Evolutionary conservation across 2,329 filamentous ascomycete genomes (phyloP).

Genomic region (Camptophora hylomeconis): DNA sequence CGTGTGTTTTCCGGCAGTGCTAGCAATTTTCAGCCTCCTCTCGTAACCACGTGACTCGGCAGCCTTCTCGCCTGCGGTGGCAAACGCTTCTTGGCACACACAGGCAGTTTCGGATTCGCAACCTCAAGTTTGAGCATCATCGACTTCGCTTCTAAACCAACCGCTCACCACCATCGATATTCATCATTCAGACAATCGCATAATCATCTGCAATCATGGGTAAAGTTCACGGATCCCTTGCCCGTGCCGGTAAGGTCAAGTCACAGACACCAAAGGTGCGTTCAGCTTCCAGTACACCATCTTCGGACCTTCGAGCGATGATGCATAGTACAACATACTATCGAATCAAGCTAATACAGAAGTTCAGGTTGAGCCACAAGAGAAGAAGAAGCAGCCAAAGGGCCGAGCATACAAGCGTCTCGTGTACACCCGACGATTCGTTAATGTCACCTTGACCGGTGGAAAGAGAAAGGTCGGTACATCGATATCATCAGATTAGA

Average conservation of each 20-base stretch:
- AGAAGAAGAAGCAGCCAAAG: slow-evolving; percentile 96
- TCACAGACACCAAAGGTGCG: slow-evolving; percentile 83
- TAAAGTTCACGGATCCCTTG: slow-evolving; percentile 82
- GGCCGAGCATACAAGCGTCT: slow-evolving; percentile 95
- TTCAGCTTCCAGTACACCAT: slow-evolving; percentile 12
- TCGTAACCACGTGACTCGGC: too few species aligned
- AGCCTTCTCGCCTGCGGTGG: too few species aligned
- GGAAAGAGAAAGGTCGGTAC: slow-evolving; percentile 87
- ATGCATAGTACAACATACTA: too few species aligned
- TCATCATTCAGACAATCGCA: slow-evolving; percentile 8
- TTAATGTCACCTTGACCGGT: slow-evolving; percentile 93
- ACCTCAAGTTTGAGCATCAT: too few species aligned
- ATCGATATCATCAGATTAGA: slow-evolving; percentile 3
- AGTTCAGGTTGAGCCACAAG: slow-evolving; percentile 65
- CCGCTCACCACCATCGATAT: slow-evolving; percentile 7
- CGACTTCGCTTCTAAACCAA: slow-evolving; percentile 5
- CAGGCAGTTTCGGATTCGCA: too few species aligned
- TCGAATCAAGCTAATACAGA: too few species aligned
- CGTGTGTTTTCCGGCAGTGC: too few species aligned
- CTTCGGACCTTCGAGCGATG: too few species aligned
- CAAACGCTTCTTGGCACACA: too few species aligned
- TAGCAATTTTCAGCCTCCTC: too few species aligned
- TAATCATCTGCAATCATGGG: slow-evolving; percentile 53
- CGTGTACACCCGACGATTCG: slow-evolving; percentile 92
- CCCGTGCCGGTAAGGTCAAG: slow-evolving; percentile 93